Percentiles rank a stretch among this genome's conserved stretches.
phyloP scores from a whole-genome alignment of 2,329 filamentous ascomycete genomes.

The Scedosporium apiospermum region DNA sequence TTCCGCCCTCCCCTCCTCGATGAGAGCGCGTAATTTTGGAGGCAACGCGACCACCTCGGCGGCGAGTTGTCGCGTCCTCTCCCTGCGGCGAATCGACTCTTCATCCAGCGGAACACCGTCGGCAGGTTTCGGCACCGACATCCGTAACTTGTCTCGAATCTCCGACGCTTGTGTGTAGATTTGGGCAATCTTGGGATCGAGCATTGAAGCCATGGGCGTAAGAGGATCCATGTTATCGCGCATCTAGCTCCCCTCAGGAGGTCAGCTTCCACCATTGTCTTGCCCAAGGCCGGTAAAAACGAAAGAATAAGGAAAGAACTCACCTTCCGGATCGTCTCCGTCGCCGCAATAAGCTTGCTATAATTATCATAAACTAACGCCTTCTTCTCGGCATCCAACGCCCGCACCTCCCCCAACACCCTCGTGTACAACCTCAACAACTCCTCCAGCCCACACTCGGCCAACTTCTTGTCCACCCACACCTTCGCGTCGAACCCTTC shows the following conservation, averaged over 20 bases:
- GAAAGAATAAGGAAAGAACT: slow-evolving; percentile 7
- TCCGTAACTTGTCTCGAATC: slow-evolving; percentile 43
- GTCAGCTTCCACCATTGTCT: neutral
- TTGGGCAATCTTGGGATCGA: slow-evolving; percentile 64
- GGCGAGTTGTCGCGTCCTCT: slow-evolving; percentile 45
- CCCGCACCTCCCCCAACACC: slow-evolving; percentile 71
- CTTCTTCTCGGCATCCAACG: slow-evolving; percentile 91
- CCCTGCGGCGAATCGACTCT: slow-evolving; percentile 15
- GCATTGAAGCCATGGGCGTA: slow-evolving; percentile 62
- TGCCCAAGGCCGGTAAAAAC: neutral
- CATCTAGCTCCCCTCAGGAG: slow-evolving; percentile 41
- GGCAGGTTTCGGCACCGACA: slow-evolving; percentile 36
- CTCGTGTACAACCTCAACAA: slow-evolving; percentile 62
- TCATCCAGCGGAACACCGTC: slow-evolving; percentile 22
- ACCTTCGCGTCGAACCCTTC: slow-evolving; percentile 62
- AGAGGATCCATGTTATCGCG: slow-evolving; percentile 71
- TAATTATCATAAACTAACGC: slow-evolving; percentile 98
- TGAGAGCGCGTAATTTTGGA: slow-evolving; percentile 45
- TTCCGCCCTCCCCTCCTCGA: slow-evolving; percentile 48
- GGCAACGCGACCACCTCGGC: slow-evolving; percentile 54
- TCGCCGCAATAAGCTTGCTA: slow-evolving; percentile 90
- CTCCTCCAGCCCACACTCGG: slow-evolving; percentile 55
- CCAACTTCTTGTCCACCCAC: slow-evolving; percentile 54
- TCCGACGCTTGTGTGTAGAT: slow-evolving; percentile 55
- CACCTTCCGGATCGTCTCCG: slow-evolving; percentile 83